Base-by-base conservation (phyloP, 768 basidiomycete species). In the Leccinum truebloodii region DNA sequence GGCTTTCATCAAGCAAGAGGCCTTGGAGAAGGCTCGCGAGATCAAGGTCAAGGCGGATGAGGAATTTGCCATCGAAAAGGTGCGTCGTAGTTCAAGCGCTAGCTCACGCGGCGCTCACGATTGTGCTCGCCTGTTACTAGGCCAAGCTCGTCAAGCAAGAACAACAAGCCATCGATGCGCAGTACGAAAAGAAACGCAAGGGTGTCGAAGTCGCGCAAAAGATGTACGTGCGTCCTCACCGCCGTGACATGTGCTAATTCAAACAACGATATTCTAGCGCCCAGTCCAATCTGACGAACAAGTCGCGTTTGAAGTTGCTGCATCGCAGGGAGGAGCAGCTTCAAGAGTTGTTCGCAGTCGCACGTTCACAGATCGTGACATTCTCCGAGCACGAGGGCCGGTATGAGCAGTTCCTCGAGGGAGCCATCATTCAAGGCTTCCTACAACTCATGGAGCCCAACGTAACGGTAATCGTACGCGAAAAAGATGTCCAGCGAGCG, bases 11-110 rank as follows among this genome's bases (percentile, higher is more conserved):
- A 96, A 93, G 78, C 97, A 98, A 72, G 97, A 99, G 76, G 96
- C 96, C 4, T 75, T 92, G 65, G 96, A 99, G 80, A 99, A 99
- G 78, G 95, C 94, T 1, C 81, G 97, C 8, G 97, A 99, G 78
- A 95, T 99, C 63, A 89, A 84, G 64, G 94, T 98, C 61, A 99
- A 99, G 76, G 96, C 96, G 0, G 95, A 99, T 63, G 95, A 98
- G 74, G 96, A 99, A 78, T 98, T 98, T 72, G 91, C 96, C 20
- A 98, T 99, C 66, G 97, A 99, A 75, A 99, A 99, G 85, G 95
- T 88, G 28, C 53, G 1, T 4, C 8, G 4, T 50, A 13, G 34
- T 51, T 2, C 26, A 26, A 18, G 28, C 20, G 32, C 26, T 26
- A 8, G 3, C 14, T n/a, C 2, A 35, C 14, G 24, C 24, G 24